Conservation (phyloP, 169 alveolate species). For the Cryptosporidium baileyi region DNA sequence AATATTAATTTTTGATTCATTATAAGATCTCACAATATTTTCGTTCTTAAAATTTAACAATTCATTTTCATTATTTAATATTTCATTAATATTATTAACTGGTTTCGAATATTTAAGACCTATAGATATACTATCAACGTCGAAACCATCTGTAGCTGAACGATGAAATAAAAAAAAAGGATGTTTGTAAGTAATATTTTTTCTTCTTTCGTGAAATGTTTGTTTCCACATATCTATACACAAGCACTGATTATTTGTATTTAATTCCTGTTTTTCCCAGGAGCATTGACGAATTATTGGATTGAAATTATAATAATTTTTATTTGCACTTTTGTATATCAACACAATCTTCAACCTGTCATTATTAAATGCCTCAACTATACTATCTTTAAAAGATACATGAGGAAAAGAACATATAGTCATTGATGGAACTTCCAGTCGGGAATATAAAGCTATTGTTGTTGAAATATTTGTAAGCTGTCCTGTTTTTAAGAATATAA, state of each 20-base stretch:
- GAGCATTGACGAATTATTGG: constrained; percentile 38
- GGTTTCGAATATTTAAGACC: constrained; percentile 30
- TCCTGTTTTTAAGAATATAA: constrained; percentile 49
- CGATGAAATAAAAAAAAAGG: constrained; percentile 53
- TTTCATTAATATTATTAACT: not conserved
- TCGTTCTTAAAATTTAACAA: not conserved
- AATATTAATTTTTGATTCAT: too few species aligned
- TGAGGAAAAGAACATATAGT: constrained; percentile 62
- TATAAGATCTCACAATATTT: not conserved
- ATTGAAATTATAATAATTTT: constrained; percentile 1
- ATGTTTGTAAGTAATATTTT: not conserved
- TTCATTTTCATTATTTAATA: not conserved
- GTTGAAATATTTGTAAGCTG: constrained; percentile 55
- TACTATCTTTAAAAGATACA: constrained; percentile 16
- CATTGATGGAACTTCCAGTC: constrained; percentile 56
- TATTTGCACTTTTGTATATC: constrained; percentile 1
- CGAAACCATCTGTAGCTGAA: not conserved
- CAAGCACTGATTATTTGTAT: constrained; percentile 17
- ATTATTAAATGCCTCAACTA: constrained; percentile 27
- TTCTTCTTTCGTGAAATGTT: not conserved
- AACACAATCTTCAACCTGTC: constrained; percentile 31
- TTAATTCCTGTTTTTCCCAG: constrained; percentile 18
- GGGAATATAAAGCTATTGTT: constrained; percentile 48
- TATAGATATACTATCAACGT: constrained; percentile 36
- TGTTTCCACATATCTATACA: constrained; percentile 70